A percentile compares a stretch with the other conserved stretches of the same genome.
phyloP scores from a whole-genome alignment of 139 green algal species.

The Chlorella ohadii region DNA sequence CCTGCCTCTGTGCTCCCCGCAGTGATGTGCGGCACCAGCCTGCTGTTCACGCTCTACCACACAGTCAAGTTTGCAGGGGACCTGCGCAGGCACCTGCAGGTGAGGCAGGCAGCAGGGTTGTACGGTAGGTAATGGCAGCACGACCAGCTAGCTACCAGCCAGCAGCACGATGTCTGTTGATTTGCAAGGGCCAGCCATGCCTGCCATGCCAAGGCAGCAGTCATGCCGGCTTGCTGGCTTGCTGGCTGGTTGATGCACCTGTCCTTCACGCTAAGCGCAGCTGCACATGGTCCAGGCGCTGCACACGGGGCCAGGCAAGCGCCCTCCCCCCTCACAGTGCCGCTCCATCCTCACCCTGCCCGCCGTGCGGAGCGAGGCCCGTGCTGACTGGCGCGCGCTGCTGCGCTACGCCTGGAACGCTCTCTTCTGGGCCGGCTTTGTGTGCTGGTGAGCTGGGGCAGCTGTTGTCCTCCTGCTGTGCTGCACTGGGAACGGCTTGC shows the following conservation, averaged over 20 bases:
- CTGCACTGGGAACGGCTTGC: too few relatives aligned
- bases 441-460: neutral
- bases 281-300: too few relatives aligned
- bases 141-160: too few relatives aligned
- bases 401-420: conserved; percentile 41
- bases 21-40: conserved; percentile 37
- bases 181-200: neutral
- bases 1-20: neutral
- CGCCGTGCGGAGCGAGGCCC: conserved; percentile 5
- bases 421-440: conserved; percentile 45
- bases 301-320: too few relatives aligned
- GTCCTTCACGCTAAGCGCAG: too few relatives aligned
- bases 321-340: neutral
- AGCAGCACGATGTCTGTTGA: too few relatives aligned
- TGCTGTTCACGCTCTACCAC: conserved; percentile 32
- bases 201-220: neutral
- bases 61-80: conserved; percentile 17
- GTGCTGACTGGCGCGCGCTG: conserved; percentile 33
- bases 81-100: conserved; percentile 26
- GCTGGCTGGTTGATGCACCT: too few relatives aligned
- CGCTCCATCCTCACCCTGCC: too few relatives aligned
- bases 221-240: too few relatives aligned
- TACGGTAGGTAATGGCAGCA: too few relatives aligned
- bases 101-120: neutral
- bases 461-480: too few relatives aligned